Conservation (phyloP, 192 early-diverging fungal species). For the Pecoramyces ruminantium region DNA sequence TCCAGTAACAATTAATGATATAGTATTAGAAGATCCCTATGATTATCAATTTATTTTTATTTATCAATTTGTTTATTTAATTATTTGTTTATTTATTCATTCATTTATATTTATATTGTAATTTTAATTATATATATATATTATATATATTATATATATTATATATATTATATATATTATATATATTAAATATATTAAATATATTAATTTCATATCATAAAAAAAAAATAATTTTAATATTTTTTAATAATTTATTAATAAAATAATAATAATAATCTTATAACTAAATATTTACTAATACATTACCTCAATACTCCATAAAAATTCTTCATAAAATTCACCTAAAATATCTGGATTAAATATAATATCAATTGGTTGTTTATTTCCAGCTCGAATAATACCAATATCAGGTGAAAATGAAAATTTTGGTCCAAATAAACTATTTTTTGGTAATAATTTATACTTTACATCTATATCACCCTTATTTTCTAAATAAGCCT, state of each 20-base stretch:
- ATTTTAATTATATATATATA: too few species aligned
- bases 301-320: constrained; percentile 24
- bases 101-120: too few species aligned
- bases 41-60: not conserved
- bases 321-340: constrained; percentile 31
- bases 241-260: too few species aligned
- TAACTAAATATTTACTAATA: too few species aligned
- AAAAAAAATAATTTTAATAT: too few species aligned
- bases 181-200: too few species aligned
- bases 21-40: constrained; percentile 21
- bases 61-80: not conserved
- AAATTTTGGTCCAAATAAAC: constrained; percentile 26
- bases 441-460: constrained; percentile 2
- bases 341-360: constrained; percentile 28
- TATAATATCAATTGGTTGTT: constrained; percentile 15
- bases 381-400: constrained; percentile 17
- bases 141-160: too few species aligned
- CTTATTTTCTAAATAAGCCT: constrained; percentile 33
- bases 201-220: too few species aligned
- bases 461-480: constrained; percentile 28
- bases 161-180: too few species aligned
- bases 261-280: too few species aligned
- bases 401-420: constrained; percentile 22
- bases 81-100: too few species aligned
- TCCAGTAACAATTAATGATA: constrained; percentile 21